These are phyloP conservation scores for Yarrowia galli DNA, from an alignment of 1,139 yeast species.

Conservation along the genomic window DNA sequence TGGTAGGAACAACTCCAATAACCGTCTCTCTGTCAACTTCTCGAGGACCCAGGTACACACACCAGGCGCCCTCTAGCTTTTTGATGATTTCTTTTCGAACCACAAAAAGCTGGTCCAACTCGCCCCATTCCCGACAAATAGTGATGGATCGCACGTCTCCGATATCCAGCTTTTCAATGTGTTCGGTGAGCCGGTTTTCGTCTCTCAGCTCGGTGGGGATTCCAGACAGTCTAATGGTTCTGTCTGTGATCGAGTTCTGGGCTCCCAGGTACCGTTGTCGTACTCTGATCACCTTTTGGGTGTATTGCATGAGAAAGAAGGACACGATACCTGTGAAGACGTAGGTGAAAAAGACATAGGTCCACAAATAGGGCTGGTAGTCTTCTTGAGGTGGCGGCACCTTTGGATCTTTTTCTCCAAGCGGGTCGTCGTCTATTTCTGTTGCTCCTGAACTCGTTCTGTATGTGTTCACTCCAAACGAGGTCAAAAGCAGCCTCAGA, in stretches of 20 bases:
- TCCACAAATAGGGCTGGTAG: slow-evolving; percentile 62
- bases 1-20: slow-evolving; percentile 1
- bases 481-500: slow-evolving; percentile 1
- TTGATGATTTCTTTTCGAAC: slow-evolving; percentile 62
- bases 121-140: slow-evolving; percentile 86
- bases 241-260: slow-evolving; percentile 89
- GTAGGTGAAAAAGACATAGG: slow-evolving; percentile 87
- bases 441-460: neutral
- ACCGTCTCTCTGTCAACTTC: slow-evolving; percentile 36
- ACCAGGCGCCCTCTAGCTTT: slow-evolving; percentile 76
- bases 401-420: slow-evolving; percentile 40
- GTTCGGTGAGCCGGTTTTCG: slow-evolving; percentile 69
- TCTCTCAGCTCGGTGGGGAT: slow-evolving; percentile 84
- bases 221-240: slow-evolving; percentile 88
- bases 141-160: slow-evolving; percentile 80
- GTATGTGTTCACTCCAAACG: slow-evolving; percentile 22
- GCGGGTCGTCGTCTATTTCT: neutral
- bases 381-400: slow-evolving; percentile 48
- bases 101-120: slow-evolving; percentile 68
- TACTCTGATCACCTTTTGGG: slow-evolving; percentile 72
- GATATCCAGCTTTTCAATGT: slow-evolving; percentile 77
- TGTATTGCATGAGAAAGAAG: slow-evolving; percentile 68
- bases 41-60: slow-evolving; percentile 64
- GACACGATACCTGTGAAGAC: slow-evolving; percentile 76
- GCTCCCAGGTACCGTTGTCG: slow-evolving; percentile 86